These are phyloP conservation scores for Kwoniella newhampshirensis DNA, from an alignment of 768 basidiomycete species.

Conservation along the genomic window DNA sequence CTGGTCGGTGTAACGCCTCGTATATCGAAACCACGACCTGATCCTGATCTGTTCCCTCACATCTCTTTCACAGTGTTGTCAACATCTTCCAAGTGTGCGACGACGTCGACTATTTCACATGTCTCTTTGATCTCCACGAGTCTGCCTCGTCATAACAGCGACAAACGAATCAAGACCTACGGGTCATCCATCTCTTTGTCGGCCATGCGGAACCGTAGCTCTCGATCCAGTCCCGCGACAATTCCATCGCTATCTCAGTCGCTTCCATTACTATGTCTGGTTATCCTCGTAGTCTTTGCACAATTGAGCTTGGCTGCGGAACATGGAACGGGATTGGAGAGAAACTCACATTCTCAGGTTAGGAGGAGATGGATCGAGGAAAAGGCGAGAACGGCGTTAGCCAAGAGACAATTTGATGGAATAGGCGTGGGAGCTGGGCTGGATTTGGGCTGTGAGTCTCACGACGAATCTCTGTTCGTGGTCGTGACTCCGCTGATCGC, in stretches of 20 bases:
- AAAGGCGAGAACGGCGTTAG: too few species aligned
- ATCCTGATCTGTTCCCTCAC: too few species aligned
- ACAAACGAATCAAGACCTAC: neutral
- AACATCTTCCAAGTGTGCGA: too few species aligned
- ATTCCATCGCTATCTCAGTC: too few species aligned
- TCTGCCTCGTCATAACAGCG: too few species aligned
- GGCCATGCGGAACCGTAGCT: neutral
- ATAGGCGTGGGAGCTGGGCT: neutral
- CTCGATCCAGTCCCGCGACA: neutral
- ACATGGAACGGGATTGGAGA: conserved; percentile 1
- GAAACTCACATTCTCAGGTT: neutral
- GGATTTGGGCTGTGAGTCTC: neutral
- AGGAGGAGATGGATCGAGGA: conserved; percentile 2
- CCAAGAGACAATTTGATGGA: neutral
- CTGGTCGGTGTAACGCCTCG: too few species aligned
- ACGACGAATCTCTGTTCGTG: too few species aligned
- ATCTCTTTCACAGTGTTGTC: too few species aligned
- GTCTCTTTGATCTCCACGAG: too few species aligned
- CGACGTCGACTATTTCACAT: too few species aligned
- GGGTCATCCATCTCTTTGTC: neutral
- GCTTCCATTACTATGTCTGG: neutral
- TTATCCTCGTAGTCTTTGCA: neutral
- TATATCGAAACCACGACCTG: too few species aligned
- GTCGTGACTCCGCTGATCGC: too few species aligned
- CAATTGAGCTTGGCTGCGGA: neutral